phyloP scores from a whole-genome alignment of 2,329 filamentous ascomycete species.

The Fusarium pseudocircinatum region DNA sequence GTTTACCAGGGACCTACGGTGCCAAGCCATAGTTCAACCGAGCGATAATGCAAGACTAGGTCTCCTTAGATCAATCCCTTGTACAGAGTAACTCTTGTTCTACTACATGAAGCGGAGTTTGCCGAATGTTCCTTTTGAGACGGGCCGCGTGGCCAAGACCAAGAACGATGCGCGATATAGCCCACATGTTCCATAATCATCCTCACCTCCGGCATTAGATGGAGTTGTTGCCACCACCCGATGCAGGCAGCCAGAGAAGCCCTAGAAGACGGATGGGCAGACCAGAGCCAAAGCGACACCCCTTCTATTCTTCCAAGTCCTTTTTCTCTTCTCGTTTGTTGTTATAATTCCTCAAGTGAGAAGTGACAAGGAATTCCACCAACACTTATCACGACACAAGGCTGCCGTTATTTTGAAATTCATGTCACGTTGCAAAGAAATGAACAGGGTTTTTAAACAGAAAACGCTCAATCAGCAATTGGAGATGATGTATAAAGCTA shows the following conservation, averaged over 20 bases:
- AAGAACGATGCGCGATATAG: constrained; percentile 21
- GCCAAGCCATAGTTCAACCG: neutral
- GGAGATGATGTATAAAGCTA: neutral
- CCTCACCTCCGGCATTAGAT: neutral
- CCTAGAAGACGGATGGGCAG: neutral
- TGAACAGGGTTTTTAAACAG: neutral
- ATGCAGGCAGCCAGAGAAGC: neutral
- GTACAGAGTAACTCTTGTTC: neutral
- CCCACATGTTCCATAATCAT: constrained; percentile 3
- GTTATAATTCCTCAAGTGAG: neutral
- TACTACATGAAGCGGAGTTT: neutral
- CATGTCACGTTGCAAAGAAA: neutral
- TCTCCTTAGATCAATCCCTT: neutral
- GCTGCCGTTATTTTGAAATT: constrained; percentile 8
- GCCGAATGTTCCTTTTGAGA: neutral
- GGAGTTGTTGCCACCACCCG: neutral
- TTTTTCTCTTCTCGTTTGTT: neutral
- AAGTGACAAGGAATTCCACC: neutral
- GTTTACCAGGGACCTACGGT: neutral
- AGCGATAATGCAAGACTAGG: neutral
- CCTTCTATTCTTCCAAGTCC: neutral
- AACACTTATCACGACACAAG: neutral
- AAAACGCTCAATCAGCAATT: neutral
- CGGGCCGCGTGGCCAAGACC: neutral
- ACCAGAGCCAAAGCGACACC: neutral